Evolutionary conservation across 805 yeast species (phyloP).

Genomic region (Wickerhamomyces tratensis): DNA sequence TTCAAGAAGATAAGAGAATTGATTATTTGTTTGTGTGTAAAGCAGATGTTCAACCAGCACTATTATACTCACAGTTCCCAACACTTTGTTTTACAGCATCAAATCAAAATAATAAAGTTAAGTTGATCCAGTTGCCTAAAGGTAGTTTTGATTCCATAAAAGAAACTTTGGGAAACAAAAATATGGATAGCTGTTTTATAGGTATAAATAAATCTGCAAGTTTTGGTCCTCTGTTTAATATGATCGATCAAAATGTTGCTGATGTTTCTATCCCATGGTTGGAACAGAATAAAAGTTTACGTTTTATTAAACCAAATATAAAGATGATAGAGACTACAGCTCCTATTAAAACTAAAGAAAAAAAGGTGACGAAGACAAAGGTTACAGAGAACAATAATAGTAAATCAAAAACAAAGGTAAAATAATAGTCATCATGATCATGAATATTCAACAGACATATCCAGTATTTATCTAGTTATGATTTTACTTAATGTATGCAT

Average conservation of each 20-base stretch:
- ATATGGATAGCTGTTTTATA: slow-evolving; percentile 23
- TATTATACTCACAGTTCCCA: slow-evolving; percentile 51
- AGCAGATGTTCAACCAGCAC: slow-evolving; percentile 38
- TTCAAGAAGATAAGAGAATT: too few species aligned
- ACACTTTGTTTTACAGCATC: slow-evolving; percentile 38
- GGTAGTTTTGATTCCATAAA: slow-evolving; percentile 23
- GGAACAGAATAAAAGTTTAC: slow-evolving; percentile 15
- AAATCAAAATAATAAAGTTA: slow-evolving; percentile 23
- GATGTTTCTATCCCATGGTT: slow-evolving; percentile 39
- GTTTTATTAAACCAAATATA: slow-evolving; percentile 27
- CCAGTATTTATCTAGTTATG: neutral
- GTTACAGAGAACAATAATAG: neutral
- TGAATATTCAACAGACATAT: too few species aligned
- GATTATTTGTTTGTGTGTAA: slow-evolving; percentile 48
- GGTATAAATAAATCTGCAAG: slow-evolving; percentile 15
- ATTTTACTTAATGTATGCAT: neutral
- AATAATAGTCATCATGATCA: too few species aligned
- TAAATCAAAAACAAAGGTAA: too few species aligned
- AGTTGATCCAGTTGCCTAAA: slow-evolving; percentile 51
- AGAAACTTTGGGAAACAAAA: slow-evolving; percentile 13
- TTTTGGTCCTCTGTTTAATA: slow-evolving; percentile 14
- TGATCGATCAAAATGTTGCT: slow-evolving; percentile 16
- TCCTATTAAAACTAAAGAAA: slow-evolving; percentile 26
- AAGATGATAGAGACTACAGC: slow-evolving; percentile 36
- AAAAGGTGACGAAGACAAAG: slow-evolving; percentile 7